Percentiles rank a stretch among this genome's conserved stretches.
Evolutionary conservation across 148 eudicot genomes (phyloP).

Genomic region (Polygonum maritimum): DNA sequence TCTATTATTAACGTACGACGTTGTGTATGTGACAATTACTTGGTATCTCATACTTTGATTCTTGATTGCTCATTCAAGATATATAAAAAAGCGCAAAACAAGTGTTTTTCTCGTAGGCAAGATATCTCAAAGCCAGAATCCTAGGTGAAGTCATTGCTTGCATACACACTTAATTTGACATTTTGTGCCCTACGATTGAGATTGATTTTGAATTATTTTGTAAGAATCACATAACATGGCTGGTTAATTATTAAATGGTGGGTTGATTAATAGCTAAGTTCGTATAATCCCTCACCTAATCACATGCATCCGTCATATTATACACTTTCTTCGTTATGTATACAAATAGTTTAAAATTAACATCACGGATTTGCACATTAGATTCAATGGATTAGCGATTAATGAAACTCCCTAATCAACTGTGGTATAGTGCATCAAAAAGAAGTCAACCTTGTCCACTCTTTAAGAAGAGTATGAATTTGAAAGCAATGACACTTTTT

Average conservation of each 20-base stretch:
- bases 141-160: background rate
- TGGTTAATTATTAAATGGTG: background rate
- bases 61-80: background rate
- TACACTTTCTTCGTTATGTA: background rate
- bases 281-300: background rate
- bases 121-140: background rate
- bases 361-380: background rate
- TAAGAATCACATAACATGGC: background rate
- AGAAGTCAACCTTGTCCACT: background rate
- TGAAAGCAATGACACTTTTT: background rate
- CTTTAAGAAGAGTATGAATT: slow-evolving; percentile 1
- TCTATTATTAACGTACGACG: background rate
- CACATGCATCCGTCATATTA: background rate
- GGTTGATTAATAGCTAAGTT: background rate
- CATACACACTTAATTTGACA: background rate
- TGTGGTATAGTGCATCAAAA: background rate
- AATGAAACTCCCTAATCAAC: too few species aligned
- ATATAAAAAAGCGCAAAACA: background rate
- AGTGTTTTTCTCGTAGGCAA: background rate
- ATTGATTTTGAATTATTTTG: background rate
- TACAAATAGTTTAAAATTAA: too few species aligned
- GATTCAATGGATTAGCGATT: background rate
- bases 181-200: background rate
- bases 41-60: background rate
- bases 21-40: background rate